A percentile compares a stretch with the other conserved stretches of the same genome.
Conservation (phyloP, 2,329 filamentous ascomycete genomes). For the Sporothrix brasiliensis region DNA sequence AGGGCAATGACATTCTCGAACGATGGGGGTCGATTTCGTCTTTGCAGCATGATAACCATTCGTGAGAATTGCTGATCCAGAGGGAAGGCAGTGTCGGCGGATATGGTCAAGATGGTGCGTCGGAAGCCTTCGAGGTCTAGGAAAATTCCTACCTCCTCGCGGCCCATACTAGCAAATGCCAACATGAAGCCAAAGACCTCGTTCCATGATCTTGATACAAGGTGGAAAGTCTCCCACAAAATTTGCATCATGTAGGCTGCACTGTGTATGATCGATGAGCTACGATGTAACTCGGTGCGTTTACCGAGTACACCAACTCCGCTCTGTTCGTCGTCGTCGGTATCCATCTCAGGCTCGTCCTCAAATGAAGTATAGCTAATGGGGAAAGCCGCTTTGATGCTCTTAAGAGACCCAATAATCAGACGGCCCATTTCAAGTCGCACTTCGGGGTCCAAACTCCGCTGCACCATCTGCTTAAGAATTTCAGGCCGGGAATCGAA, state of each 20-base stretch:
- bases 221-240: conserved; percentile 66
- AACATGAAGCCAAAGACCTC: conserved; percentile 74
- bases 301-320: conserved; percentile 37
- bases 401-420: conserved; percentile 56
- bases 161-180: conserved; percentile 66
- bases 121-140: conserved; percentile 64
- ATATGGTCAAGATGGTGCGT: conserved; percentile 62
- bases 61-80: conserved; percentile 59
- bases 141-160: conserved; percentile 59
- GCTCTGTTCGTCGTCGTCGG: conserved; percentile 40
- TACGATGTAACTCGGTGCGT: not conserved
- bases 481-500: conserved; percentile 58
- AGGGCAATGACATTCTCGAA: conserved; percentile 59
- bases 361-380: conserved; percentile 50
- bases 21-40: conserved; percentile 57
- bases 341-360: conserved; percentile 36
- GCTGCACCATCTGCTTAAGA: conserved; percentile 67
- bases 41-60: conserved; percentile 56
- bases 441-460: conserved; percentile 59
- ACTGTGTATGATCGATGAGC: conserved; percentile 43
- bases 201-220: conserved; percentile 68
- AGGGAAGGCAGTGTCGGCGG: conserved; percentile 58
- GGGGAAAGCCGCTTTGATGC: conserved; percentile 55
- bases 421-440: conserved; percentile 56
- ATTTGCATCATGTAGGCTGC: conserved; percentile 55